A percentile compares a stretch with the other conserved stretches of the same genome.
These are phyloP conservation scores for Claviceps sp. DNA, from an alignment of 2,329 filamentous ascomycete genomes.

Conservation along the genomic window DNA sequence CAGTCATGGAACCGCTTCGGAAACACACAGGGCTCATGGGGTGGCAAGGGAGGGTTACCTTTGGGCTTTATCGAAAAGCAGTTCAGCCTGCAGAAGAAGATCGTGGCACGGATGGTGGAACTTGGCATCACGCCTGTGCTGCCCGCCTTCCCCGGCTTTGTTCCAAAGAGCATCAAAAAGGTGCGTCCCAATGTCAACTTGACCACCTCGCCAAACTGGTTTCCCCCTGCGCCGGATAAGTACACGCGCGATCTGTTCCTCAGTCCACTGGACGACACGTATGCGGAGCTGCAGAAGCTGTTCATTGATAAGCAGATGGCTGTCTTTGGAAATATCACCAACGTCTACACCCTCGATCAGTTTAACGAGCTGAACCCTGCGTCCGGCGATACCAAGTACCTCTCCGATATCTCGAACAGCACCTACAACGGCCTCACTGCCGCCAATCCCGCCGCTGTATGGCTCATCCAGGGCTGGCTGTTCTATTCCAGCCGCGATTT, in stretches of 20 bases:
- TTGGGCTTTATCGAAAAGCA: slow-evolving; percentile 32
- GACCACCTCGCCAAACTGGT: slow-evolving; percentile 30
- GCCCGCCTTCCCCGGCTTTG: slow-evolving; percentile 37
- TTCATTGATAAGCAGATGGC: slow-evolving; percentile 32
- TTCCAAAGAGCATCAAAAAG: slow-evolving; percentile 27
- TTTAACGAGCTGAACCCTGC: slow-evolving; percentile 38
- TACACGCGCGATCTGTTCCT: slow-evolving; percentile 35
- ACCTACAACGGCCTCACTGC: slow-evolving; percentile 34
- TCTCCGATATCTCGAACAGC: slow-evolving; percentile 16
- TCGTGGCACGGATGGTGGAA: slow-evolving; percentile 34
- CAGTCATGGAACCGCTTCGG: slow-evolving; percentile 41
- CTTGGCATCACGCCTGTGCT: slow-evolving; percentile 39
- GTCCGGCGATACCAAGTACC: slow-evolving; percentile 29
- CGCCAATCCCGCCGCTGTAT: slow-evolving; percentile 33
- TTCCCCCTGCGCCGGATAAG: slow-evolving; percentile 11
- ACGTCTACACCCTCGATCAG: slow-evolving; percentile 37
- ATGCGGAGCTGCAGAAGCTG: slow-evolving; percentile 27
- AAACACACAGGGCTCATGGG: slow-evolving; percentile 38
- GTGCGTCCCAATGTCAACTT: slow-evolving; percentile 28
- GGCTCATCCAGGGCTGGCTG: slow-evolving; percentile 39
- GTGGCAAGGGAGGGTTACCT: slow-evolving; percentile 23
- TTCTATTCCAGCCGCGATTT: slow-evolving; percentile 30
- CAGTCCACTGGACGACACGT: slow-evolving; percentile 30
- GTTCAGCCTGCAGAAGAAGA: slow-evolving; percentile 33
- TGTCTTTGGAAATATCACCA: slow-evolving; percentile 33